These are phyloP conservation scores for Aegilops sharonensis DNA, from an alignment of 176 grass and related monocot genomes.

Conservation along the genomic window DNA sequence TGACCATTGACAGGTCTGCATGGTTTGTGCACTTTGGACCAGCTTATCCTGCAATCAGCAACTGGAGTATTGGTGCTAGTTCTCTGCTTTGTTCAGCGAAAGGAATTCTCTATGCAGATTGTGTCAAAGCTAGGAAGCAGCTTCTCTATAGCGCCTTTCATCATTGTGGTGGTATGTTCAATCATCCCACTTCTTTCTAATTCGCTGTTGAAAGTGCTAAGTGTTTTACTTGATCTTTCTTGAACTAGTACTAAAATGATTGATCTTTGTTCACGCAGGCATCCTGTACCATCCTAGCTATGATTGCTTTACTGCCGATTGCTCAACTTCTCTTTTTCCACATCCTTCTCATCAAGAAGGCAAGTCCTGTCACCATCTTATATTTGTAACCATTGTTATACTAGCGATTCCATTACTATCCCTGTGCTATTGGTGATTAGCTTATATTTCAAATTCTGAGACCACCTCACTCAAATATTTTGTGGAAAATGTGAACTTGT, in stretches of 20 bases:
- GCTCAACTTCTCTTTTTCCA: conserved; percentile 98
- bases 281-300: conserved; percentile 87
- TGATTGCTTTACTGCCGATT: conserved; percentile 83
- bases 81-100: conserved; percentile 84
- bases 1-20: conserved; percentile 97
- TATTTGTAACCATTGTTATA: conserved; percentile 12
- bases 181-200: conserved; percentile 23
- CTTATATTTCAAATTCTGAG: conserved; percentile 6
- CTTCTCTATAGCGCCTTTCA: conserved; percentile 89
- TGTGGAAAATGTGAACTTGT: not conserved
- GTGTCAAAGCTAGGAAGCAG: conserved; percentile 95
- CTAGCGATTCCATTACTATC: not conserved
- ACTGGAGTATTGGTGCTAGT: conserved; percentile 90
- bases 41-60: conserved; percentile 94
- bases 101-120: conserved; percentile 72
- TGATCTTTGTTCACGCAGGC: conserved; percentile 36
- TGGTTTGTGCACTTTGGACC: conserved; percentile 78
- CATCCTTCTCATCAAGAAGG: conserved; percentile 98
- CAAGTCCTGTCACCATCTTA: conserved; percentile 24
- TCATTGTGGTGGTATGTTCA: conserved; percentile 84
- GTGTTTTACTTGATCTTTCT: conserved; percentile 26
- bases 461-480: not conserved
- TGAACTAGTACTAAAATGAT: conserved; percentile 8
- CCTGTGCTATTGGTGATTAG: conserved; percentile 1
- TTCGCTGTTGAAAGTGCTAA: not conserved